phyloP scores from a whole-genome alignment of 2,329 filamentous ascomycete species.

The Trichoderma harzianum region DNA sequence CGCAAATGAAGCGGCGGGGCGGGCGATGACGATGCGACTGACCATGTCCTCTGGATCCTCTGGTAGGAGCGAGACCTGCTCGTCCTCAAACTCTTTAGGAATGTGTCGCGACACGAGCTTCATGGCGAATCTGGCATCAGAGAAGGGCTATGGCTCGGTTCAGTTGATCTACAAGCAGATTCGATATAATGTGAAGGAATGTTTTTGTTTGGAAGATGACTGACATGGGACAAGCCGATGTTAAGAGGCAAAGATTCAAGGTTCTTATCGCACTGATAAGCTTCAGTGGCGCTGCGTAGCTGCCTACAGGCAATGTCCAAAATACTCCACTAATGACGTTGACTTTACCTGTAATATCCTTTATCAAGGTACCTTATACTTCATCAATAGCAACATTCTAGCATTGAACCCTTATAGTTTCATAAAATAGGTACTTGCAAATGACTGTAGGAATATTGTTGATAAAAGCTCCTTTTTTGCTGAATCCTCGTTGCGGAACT shows the following conservation, averaged over 20 bases:
- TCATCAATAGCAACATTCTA: too few species aligned
- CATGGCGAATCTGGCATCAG: constrained; percentile 26
- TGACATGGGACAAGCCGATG: not conserved
- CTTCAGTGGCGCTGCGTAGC: not conserved
- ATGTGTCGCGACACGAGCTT: constrained; percentile 40
- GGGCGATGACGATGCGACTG: constrained; percentile 21
- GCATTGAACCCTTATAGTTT: too few species aligned
- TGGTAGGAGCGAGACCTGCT: constrained; percentile 41
- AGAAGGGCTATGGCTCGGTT: not conserved
- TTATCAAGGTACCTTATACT: too few species aligned
- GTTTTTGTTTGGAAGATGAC: not conserved
- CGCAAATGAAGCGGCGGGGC: constrained; percentile 5
- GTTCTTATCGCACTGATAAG: not conserved
- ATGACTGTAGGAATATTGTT: too few species aligned
- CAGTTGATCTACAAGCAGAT: not conserved
- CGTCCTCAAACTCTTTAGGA: constrained; percentile 38
- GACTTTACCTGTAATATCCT: not conserved
- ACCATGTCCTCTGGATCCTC: constrained; percentile 49
- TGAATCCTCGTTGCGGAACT: too few species aligned
- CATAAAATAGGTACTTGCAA: too few species aligned
- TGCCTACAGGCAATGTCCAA: not conserved
- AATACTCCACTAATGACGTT: not conserved
- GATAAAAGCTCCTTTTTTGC: too few species aligned
- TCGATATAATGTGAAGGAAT: not conserved
- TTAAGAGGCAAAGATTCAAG: not conserved